phyloP scores from a whole-genome alignment of 768 basidiomycete genomes.

The Sporobolomyces phaffii region DNA sequence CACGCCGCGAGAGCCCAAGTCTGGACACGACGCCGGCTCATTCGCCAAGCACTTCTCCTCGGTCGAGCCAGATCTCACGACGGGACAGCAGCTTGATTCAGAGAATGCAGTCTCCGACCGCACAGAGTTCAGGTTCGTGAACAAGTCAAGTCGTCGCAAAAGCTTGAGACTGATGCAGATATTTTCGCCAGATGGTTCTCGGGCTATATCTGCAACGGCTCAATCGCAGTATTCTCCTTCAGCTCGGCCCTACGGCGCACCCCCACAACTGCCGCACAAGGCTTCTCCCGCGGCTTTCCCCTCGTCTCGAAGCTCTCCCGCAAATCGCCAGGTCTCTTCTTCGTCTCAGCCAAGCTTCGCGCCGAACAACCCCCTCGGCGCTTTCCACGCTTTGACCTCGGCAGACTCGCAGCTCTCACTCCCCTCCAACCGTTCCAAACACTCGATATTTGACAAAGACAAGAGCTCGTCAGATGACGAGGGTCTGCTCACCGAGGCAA shows the following conservation, averaged over 20 bases:
- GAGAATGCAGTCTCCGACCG: no score
- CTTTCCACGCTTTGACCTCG: background rate
- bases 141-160: no score
- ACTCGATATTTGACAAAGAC: background rate
- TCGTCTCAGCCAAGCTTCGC: background rate
- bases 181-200: no score
- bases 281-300: no score
- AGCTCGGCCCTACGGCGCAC: no score
- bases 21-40: background rate
- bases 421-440: background rate
- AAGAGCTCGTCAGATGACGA: background rate
- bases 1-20: background rate
- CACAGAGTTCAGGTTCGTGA: no score
- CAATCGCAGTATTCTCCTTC: no score
- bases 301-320: no score
- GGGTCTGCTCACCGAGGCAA: background rate
- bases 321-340: no score
- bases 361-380: background rate
- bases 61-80: background rate
- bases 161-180: no score
- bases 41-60: constrained; percentile 3
- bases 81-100: background rate
- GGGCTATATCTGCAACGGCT: no score
- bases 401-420: background rate
- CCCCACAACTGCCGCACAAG: no score